Base-by-base conservation (phyloP, 2,329 filamentous ascomycete species). In the Cercospora janseana region DNA sequence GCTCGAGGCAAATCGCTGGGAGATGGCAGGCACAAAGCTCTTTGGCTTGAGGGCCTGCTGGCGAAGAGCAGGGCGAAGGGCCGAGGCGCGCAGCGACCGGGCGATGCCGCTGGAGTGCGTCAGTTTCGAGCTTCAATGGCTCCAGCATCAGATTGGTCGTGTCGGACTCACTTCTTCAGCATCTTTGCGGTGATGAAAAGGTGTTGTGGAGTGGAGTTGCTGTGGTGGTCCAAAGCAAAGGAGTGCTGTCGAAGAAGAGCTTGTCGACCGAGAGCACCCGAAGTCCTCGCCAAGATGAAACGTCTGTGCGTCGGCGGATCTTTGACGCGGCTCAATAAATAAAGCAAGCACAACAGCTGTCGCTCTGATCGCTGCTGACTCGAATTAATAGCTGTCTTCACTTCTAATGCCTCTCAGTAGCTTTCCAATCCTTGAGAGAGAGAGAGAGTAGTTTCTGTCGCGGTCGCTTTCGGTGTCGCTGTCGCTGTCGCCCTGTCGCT, bases 81-180 rank as follows among this genome's bases (percentile, higher is more conserved):
- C 73, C 69, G 77, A 74, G 71, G 78, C 79, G 75, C 79, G 79
- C 70, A 82, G 76, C 73, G 78, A 77, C 75, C 81, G 77, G 75
- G 81, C 78, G 73, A 85, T 74, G 75, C 80, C 81, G 79, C 82
- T 85, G 66, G 58, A 56, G 59, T 62, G 58, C 64, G 70, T 65
- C 58, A 65, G 62, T 56, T 16, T 44, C 38, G 32, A 51, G 53
- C 49, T 35, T 52, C 61, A 68, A 68, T 66, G 68, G 69, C 67
- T 71, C 68, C 61, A 49, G 49, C 52, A 46, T 56, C 58, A 54
- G 55, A 23, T 47, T 50, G 31, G 23, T 46, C 52, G 50, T 46
- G 54, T 57, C 42, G 49, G 67, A 80, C 83, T 75, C 75, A 88
- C 85, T 84, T 87, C 84, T 87, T 87, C 78, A 87, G 85, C 85